These are phyloP conservation scores for Kazachstania bromeliacearum DNA, from an alignment of 805 yeast species.

Conservation along the genomic window DNA sequence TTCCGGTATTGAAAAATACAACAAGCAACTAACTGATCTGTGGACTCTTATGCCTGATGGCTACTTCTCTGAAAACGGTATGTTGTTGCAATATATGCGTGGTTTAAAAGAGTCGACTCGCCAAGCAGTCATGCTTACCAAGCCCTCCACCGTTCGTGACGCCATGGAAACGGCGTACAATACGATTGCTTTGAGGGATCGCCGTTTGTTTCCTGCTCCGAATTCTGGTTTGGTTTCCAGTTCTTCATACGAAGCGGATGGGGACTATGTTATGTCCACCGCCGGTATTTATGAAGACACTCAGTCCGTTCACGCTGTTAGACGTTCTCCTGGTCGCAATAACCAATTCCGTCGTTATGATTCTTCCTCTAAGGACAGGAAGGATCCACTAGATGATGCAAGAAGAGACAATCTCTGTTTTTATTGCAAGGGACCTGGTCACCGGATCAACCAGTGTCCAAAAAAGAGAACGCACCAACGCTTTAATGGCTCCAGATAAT, in stretches of 20 bases:
- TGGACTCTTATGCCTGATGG: background rate
- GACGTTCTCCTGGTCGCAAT: background rate
- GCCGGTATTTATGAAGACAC: no score
- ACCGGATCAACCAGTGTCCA: conserved; percentile 1
- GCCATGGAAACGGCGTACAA: background rate
- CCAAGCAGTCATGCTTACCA: background rate
- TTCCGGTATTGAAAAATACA: background rate
- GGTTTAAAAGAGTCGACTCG: no score
- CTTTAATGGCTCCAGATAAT: no score
- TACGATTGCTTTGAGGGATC: background rate
- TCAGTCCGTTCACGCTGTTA: background rate
- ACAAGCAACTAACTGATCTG: background rate
- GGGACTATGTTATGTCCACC: background rate
- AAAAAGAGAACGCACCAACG: no score
- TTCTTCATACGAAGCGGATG: background rate
- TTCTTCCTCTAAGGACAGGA: background rate
- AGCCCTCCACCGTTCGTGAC: background rate
- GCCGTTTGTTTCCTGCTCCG: background rate
- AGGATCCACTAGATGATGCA: background rate
- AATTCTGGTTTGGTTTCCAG: no score
- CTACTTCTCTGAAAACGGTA: background rate
- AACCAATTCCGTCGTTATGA: background rate
- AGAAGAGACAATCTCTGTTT: background rate
- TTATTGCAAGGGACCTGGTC: background rate
- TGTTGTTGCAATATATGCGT: background rate